Conservation (phyloP, 345 rosid species). For the Lepidium aucheri region DNA sequence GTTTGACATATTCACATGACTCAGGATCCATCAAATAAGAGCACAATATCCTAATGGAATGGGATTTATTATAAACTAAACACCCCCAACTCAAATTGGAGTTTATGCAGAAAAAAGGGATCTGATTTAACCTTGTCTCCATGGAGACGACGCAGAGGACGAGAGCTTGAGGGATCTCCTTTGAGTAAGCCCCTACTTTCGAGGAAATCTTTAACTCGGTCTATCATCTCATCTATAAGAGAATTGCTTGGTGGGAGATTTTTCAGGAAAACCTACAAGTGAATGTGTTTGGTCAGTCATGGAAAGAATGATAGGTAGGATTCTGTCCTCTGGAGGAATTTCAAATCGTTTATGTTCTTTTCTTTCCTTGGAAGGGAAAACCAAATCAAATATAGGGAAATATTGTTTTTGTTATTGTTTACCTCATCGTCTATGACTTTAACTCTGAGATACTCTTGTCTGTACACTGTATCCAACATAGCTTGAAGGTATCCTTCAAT, state of each 20-base stretch:
- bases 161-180: conserved; percentile 75
- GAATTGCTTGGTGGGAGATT: conserved; percentile 88
- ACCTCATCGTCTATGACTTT: conserved; percentile 91
- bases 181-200: conserved; percentile 74
- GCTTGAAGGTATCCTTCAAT: conserved; percentile 97
- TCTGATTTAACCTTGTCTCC: conserved; percentile 53
- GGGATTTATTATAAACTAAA: background rate
- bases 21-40: background rate
- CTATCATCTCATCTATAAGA: conserved; percentile 78
- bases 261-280: conserved; percentile 66
- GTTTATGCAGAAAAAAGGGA: background rate
- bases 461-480: conserved; percentile 78
- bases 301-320: background rate
- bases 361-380: background rate
- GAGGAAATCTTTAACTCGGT: conserved; percentile 83
- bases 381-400: background rate
- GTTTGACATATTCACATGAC: background rate
- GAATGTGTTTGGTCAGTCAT: conserved; percentile 3
- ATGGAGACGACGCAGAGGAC: conserved; percentile 52
- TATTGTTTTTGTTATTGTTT: background rate
- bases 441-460: conserved; percentile 91
- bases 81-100: background rate
- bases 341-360: background rate
- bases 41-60: background rate
- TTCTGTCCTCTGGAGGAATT: background rate